phyloP scores from a whole-genome alignment of 768 basidiomycete genomes.

The Gyrodon lividus region DNA sequence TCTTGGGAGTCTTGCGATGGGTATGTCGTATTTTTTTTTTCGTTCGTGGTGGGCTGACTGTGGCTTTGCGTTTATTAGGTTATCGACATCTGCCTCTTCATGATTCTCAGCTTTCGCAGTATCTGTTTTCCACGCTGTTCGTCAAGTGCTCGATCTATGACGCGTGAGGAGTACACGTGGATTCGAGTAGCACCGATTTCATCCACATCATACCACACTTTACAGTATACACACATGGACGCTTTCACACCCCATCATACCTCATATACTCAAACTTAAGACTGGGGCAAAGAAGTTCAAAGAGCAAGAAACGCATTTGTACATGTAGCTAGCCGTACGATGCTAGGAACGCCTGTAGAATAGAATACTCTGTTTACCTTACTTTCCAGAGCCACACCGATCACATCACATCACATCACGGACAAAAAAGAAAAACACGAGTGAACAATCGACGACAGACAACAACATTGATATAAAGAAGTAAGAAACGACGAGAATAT shows the following conservation, averaged over 20 bases:
- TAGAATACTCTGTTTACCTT: too few relatives aligned
- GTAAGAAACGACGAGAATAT: background rate
- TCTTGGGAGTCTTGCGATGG: conserved; percentile 68
- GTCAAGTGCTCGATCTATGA: conserved; percentile 57
- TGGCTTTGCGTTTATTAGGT: conserved; percentile 44
- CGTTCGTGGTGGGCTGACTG: background rate
- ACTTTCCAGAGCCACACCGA: too few relatives aligned
- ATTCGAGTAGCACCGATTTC: too few relatives aligned
- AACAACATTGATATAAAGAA: background rate
- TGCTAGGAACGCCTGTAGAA: too few relatives aligned
- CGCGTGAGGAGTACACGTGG: conserved; percentile 11
- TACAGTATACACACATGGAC: too few relatives aligned
- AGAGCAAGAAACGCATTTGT: too few relatives aligned
- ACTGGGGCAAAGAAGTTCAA: too few relatives aligned
- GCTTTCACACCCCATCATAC: too few relatives aligned
- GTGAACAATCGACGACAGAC: background rate
- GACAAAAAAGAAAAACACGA: too few relatives aligned
- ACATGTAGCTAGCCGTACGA: too few relatives aligned
- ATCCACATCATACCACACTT: background rate
- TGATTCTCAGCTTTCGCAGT: conserved; percentile 83
- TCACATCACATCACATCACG: too few relatives aligned
- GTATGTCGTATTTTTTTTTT: conserved; percentile 41
- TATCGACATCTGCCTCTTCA: conserved; percentile 90
- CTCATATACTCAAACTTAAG: too few relatives aligned
- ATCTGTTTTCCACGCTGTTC: conserved; percentile 92